Percentiles rank a stretch among this genome's conserved stretches.
phyloP scores from a whole-genome alignment of 805 yeast species.

The Lachancea waltii region DNA sequence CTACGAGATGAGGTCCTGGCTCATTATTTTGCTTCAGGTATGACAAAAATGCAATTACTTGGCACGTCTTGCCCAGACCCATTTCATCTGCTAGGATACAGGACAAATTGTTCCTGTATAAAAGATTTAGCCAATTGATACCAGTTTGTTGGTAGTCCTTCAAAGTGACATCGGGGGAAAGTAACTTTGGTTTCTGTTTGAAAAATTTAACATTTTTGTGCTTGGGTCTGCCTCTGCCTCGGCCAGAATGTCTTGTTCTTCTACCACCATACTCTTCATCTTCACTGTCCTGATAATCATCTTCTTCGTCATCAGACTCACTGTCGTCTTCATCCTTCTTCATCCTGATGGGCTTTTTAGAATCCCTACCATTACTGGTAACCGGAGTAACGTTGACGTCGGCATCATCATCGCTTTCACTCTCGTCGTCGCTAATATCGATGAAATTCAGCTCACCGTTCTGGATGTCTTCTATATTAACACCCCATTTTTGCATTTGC shows the following conservation, averaged over 20 bases:
- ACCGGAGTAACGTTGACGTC: constrained; percentile 2
- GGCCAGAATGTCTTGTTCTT: constrained; percentile 12
- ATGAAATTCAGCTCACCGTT: constrained; percentile 36
- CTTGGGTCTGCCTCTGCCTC: constrained; percentile 14
- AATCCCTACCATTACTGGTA: neutral
- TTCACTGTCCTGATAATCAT: constrained; percentile 27
- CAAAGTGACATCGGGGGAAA: constrained; percentile 58
- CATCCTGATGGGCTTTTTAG: constrained; percentile 4
- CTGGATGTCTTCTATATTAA: constrained; percentile 52
- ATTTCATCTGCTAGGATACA: constrained; percentile 97
- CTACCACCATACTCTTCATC: constrained; percentile 21
- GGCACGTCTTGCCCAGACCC: constrained; percentile 97
- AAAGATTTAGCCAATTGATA: constrained; percentile 79
- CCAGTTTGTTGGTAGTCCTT: constrained; percentile 97
- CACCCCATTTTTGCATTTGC: constrained; percentile 85
- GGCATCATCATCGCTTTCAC: constrained; percentile 16
- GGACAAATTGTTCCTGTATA: constrained; percentile 72
- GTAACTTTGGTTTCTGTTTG: constrained; percentile 61
- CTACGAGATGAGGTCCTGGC: constrained; percentile 81
- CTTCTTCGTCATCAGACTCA: constrained; percentile 28
- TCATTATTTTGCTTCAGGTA: constrained; percentile 58
- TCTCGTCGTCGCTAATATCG: constrained; percentile 27
- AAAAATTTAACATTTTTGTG: constrained; percentile 41
- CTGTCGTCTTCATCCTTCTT: constrained; percentile 27
- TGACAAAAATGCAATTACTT: constrained; percentile 88